These are phyloP conservation scores for Termitomyces sp. DNA, from an alignment of 768 basidiomycete species.

Conservation along the genomic window DNA sequence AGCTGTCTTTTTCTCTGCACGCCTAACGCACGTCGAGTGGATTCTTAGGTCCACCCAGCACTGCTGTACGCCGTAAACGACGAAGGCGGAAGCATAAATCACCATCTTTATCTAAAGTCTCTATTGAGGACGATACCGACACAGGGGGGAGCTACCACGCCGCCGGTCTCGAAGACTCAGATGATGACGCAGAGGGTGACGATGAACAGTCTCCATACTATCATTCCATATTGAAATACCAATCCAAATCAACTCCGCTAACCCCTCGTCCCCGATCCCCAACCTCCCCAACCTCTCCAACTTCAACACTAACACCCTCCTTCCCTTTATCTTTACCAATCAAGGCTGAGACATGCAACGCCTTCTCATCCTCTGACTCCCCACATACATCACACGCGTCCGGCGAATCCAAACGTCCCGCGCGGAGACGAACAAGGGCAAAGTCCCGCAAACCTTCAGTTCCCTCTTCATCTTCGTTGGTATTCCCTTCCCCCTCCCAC, in stretches of 20 bases:
- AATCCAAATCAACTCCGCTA: conserved; percentile 13
- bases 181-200: conserved; percentile 3
- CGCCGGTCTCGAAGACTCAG: neutral
- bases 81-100: conserved; percentile 21
- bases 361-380: conserved; percentile 5
- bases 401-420: neutral
- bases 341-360: neutral
- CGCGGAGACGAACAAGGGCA: neutral
- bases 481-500: neutral
- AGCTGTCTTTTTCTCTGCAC: neutral
- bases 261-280: conserved; percentile 7
- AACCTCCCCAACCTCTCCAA: neutral
- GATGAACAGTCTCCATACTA: neutral
- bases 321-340: conserved; percentile 24
- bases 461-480: neutral
- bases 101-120: neutral
- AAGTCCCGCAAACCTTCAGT: neutral
- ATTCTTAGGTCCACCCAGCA: conserved; percentile 19
- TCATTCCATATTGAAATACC: conserved; percentile 2
- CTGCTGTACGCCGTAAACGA: conserved; percentile 21
- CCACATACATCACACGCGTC: neutral
- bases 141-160: neutral
- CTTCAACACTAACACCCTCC: neutral
- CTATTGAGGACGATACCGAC: neutral
- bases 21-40: conserved; percentile 11